Conservation (phyloP, 2,329 filamentous ascomycete species). For the Lizonia empirigonia region DNA sequence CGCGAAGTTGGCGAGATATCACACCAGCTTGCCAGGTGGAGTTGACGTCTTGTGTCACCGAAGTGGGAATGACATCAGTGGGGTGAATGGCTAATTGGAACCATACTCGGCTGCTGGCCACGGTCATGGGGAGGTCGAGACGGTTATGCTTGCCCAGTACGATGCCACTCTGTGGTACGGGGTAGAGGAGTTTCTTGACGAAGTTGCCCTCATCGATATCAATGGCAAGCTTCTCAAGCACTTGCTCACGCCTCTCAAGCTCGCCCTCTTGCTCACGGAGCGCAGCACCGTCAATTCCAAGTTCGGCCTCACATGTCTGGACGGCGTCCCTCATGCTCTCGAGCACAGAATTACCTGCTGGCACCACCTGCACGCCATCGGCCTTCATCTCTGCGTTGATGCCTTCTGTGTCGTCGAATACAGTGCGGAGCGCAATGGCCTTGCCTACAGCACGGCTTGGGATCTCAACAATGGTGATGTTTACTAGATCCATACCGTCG, state of each 20-base stretch:
- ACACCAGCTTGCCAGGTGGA: slow-evolving; percentile 94
- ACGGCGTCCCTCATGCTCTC: slow-evolving; percentile 88
- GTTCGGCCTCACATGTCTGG: slow-evolving; percentile 74
- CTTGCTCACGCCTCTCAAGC: slow-evolving; percentile 78
- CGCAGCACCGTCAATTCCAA: slow-evolving; percentile 72
- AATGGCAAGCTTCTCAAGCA: slow-evolving; percentile 85
- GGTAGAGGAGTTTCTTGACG: slow-evolving; percentile 79
- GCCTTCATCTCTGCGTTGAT: slow-evolving; percentile 98
- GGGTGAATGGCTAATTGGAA: slow-evolving; percentile 92
- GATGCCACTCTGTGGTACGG: slow-evolving; percentile 77
- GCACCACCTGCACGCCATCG: slow-evolving; percentile 79
- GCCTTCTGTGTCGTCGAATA: slow-evolving; percentile 90
- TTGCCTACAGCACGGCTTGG: slow-evolving; percentile 81
- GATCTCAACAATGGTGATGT: slow-evolving; percentile 85
- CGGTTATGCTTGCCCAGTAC: slow-evolving; percentile 77
- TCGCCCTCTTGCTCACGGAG: slow-evolving; percentile 77
- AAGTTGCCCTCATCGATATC: slow-evolving; percentile 84
- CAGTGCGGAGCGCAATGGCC: slow-evolving; percentile 82
- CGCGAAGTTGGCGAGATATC: slow-evolving; percentile 88
- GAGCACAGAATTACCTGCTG: slow-evolving; percentile 79
- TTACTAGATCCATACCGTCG: slow-evolving; percentile 80
- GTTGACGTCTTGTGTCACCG: slow-evolving; percentile 72
- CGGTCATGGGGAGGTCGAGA: slow-evolving; percentile 74
- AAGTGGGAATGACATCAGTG: slow-evolving; percentile 81
- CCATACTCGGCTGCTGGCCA: slow-evolving; percentile 89